Percentiles rank a stretch among this genome's conserved stretches.
Evolutionary conservation across 2,329 filamentous ascomycete genomes (phyloP).

Genomic region (Colletotrichum sp.): DNA sequence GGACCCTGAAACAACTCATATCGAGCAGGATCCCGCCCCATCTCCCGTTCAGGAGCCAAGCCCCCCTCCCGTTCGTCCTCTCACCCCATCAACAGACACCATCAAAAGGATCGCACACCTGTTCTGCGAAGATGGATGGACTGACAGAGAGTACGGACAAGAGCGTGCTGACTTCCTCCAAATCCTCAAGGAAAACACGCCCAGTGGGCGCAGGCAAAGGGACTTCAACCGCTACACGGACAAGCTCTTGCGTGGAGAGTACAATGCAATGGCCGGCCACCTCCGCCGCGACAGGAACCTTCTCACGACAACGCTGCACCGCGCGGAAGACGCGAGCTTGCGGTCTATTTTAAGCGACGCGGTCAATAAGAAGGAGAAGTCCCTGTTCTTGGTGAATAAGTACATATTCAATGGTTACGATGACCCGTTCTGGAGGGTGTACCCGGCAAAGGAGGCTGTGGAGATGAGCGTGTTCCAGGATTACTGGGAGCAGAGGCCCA

Average conservation of each 20-base stretch:
- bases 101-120: not conserved
- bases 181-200: not conserved
- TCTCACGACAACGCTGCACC: no score
- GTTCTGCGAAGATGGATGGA: not conserved
- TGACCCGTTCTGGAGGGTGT: not conserved
- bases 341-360: no score
- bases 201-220: not conserved
- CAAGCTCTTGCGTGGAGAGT: not conserved
- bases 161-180: not conserved
- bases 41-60: no score
- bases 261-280: not conserved
- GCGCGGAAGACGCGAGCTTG: not conserved
- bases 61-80: no score
- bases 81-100: not conserved
- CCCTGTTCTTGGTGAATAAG: not conserved
- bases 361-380: not conserved
- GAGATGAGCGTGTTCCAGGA: not conserved
- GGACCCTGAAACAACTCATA: no score
- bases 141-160: no score
- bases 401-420: no score
- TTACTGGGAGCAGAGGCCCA: not conserved
- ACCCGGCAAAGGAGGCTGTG: not conserved
- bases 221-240: not conserved
- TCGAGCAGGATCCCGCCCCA: no score
- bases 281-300: not conserved